Evolutionary conservation across 495 filamentous ascomycete species (phyloP).

Genomic region (Aspergillus incahuasiensis): DNA sequence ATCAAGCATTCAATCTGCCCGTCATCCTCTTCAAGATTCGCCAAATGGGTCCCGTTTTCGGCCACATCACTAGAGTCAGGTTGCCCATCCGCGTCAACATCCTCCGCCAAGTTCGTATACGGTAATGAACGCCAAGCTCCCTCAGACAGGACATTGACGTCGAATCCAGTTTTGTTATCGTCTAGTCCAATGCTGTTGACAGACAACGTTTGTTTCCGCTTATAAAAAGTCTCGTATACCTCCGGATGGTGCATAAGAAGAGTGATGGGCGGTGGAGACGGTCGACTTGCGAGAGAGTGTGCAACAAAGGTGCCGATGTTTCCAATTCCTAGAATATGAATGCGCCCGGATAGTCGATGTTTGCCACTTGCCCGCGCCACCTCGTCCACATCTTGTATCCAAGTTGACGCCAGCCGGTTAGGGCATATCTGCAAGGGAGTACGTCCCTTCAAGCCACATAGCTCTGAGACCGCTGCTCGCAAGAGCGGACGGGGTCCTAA

Average conservation of each 20-base stretch:
- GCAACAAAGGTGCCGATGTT: conserved; percentile 58
- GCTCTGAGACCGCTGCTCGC: conserved; percentile 28
- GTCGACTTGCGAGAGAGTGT: conserved; percentile 51
- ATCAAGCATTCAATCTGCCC: conserved; percentile 71
- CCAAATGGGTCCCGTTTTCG: conserved; percentile 1
- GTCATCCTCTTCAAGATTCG: conserved; percentile 23
- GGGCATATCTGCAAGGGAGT: neutral
- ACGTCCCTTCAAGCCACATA: conserved; percentile 9
- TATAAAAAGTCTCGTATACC: conserved; percentile 25
- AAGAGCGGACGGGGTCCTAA: conserved; percentile 33
- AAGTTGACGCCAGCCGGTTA: conserved; percentile 26
- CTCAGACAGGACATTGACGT: conserved; percentile 33
- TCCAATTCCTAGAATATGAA: conserved; percentile 57
- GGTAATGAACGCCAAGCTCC: conserved; percentile 31
- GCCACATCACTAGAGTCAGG: neutral
- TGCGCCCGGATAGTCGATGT: conserved; percentile 37
- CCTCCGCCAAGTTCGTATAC: conserved; percentile 16
- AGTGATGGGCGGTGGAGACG: conserved; percentile 56
- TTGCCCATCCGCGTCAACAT: no score
- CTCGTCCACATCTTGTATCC: conserved; percentile 29
- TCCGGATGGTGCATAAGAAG: conserved; percentile 45
- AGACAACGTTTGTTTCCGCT: conserved; percentile 27
- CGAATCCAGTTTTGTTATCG: conserved; percentile 39
- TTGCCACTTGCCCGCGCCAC: conserved; percentile 19
- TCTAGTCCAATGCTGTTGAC: conserved; percentile 35